phyloP scores from a whole-genome alignment of 306 rosid species.

The Vigna angularis region DNA sequence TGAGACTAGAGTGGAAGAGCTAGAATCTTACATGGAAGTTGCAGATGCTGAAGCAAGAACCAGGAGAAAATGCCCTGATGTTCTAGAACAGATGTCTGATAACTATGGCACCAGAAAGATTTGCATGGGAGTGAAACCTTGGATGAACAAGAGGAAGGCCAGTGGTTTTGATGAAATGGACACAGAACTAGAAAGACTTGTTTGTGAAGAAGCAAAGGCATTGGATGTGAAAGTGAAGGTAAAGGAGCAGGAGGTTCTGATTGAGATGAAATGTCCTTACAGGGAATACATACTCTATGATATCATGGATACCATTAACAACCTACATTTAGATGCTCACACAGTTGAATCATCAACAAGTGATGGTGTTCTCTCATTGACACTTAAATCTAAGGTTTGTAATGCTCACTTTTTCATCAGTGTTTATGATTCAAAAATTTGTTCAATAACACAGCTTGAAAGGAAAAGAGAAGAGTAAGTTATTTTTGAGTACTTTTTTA shows the following conservation, averaged over 20 bases:
- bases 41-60: conserved; percentile 55
- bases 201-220: conserved; percentile 46
- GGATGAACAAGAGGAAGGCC: conserved; percentile 74
- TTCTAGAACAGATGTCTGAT: conserved; percentile 71
- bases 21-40: conserved; percentile 70
- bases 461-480: no score
- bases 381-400: conserved; percentile 83
- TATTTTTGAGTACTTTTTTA: background rate
- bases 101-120: conserved; percentile 53
- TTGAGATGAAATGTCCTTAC: conserved; percentile 82
- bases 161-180: conserved; percentile 57
- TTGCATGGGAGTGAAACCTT: conserved; percentile 50
- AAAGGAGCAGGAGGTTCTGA: conserved; percentile 67
- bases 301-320: conserved; percentile 72
- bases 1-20: conserved; percentile 74
- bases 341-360: conserved; percentile 71
- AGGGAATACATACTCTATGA: conserved; percentile 77
- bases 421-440: background rate
- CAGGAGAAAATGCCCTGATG: conserved; percentile 55
- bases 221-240: conserved; percentile 64
- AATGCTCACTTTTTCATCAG: background rate
- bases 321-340: conserved; percentile 73
- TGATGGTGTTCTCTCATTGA: conserved; percentile 70
- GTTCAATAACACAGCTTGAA: background rate
- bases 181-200: conserved; percentile 40